phyloP scores from a whole-genome alignment of 2,329 filamentous ascomycete genomes.

The Pseudogymnoascus sp. region DNA sequence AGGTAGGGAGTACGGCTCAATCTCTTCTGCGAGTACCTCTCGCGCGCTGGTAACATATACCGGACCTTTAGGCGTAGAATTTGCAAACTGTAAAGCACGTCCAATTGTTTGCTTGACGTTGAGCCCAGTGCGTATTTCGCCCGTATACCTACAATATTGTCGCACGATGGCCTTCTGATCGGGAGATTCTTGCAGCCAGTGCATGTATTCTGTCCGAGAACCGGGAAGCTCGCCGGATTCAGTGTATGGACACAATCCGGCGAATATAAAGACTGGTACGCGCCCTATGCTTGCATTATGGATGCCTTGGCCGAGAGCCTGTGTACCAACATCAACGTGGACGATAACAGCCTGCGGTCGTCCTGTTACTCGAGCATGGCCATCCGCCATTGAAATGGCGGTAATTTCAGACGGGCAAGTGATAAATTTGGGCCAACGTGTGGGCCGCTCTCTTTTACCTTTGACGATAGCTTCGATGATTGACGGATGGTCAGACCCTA shows the following conservation, averaged over 20 bases:
- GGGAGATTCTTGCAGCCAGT: conserved; percentile 79
- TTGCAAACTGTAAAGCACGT: conserved; percentile 75
- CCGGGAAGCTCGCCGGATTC: conserved; percentile 71
- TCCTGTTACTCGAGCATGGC: conserved; percentile 64
- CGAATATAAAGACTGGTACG: conserved; percentile 70
- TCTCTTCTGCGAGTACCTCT: conserved; percentile 81
- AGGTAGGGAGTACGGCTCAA: conserved; percentile 62
- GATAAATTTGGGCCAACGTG: conserved; percentile 63
- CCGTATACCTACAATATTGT: conserved; percentile 80
- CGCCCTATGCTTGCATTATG: conserved; percentile 73
- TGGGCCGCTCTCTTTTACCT: conserved; percentile 59
- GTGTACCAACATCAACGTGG: conserved; percentile 76
- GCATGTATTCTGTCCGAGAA: conserved; percentile 74
- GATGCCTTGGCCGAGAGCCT: conserved; percentile 68
- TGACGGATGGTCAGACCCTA: conserved; percentile 66
- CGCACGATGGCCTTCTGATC: conserved; percentile 73
- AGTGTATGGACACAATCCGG: conserved; percentile 69
- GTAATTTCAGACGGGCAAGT: conserved; percentile 85
- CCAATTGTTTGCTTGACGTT: conserved; percentile 90
- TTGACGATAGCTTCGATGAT: conserved; percentile 78
- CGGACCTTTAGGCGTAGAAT: conserved; percentile 67
- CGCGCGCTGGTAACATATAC: conserved; percentile 72
- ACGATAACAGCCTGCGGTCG: conserved; percentile 72
- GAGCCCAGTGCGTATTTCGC: conserved; percentile 73
- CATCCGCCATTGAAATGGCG: conserved; percentile 76